Base-by-base conservation (phyloP, 495 filamentous ascomycete species). In the Xylaria telfairii region DNA sequence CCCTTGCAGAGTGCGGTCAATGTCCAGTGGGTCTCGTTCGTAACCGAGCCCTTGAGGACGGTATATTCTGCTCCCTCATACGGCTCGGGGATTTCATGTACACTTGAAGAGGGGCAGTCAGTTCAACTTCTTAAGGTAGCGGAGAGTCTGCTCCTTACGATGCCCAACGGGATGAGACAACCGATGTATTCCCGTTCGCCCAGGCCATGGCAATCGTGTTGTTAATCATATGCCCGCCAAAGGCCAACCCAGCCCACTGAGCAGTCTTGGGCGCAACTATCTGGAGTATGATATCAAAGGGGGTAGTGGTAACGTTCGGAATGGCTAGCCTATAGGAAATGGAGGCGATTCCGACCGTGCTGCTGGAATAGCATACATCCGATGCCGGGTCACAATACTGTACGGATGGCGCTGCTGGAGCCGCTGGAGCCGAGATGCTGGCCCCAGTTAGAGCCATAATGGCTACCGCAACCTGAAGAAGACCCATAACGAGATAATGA, bases 151-250 rank as follows among this genome's bases (percentile, higher is more conserved):
- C 19, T 24, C 30, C 73, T 69, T 63, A 74, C 73, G 70, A 46
- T 47, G 73, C 64, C 47, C 70, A 68, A 15, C 81, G 80, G 59
- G 74, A 76, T 26, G 81, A 77, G 6, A 76, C 76, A 13, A 80
- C 71, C 4, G 72, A 62, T 19, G 32, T 74, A 41, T 61, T 49
- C 12, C 72, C 77, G 70, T 76, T 80, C 19, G 80, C 72, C 81
- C 81, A 83, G 19, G 69, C 78, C 15, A 83, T 76, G 7, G 76
- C 75, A 64, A 83, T 73, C 17, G 81, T 80, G 74, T 83, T 82
- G 72, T 82, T 82, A 63, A 74, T 72, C 81, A 83, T 83, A 70
- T 65, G 59, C 46, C 80, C 81, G 26, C 81, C 81, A 75, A 79
- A 82, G 8, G 80, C 81, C 6, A 83, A 56, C 7, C 76, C 80